These are phyloP conservation scores for Clausena lansium DNA, from an alignment of 345 rosid species.

Conservation along the genomic window DNA sequence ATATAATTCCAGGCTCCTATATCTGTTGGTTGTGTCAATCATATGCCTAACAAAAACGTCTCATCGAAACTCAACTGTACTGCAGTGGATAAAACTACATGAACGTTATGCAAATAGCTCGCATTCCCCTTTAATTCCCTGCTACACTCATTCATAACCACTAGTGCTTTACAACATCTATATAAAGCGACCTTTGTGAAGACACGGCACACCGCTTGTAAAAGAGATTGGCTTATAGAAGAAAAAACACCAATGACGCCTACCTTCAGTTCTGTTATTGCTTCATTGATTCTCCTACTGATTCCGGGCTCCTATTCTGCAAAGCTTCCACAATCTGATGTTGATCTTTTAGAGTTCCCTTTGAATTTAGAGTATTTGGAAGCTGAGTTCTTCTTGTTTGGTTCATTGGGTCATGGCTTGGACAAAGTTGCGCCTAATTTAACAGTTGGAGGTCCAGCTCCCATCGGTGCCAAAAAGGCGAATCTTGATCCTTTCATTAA, in stretches of 20 bases:
- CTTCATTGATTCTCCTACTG: constrained; percentile 20
- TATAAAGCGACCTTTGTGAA: not conserved
- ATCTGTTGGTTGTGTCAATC: not conserved
- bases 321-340: constrained; percentile 30
- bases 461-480: constrained; percentile 62
- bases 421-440: constrained; percentile 61
- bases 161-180: no score
- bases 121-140: not conserved
- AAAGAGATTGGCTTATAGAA: not conserved
- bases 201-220: not conserved
- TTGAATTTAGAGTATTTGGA: constrained; percentile 84
- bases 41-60: not conserved
- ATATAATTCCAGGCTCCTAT: not conserved
- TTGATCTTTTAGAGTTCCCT: constrained; percentile 70
- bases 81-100: no score
- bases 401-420: constrained; percentile 69
- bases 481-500: constrained; percentile 47
- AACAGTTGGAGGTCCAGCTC: constrained; percentile 71
- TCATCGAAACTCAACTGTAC: no score
- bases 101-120: not conserved
- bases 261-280: constrained; percentile 14
- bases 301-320: constrained; percentile 23
- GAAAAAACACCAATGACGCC: not conserved
- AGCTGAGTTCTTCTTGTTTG: constrained; percentile 85
- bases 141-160: not conserved